Base-by-base conservation (phyloP, 495 filamentous ascomycete genomes). In the Aspergillus olivimuriae region DNA sequence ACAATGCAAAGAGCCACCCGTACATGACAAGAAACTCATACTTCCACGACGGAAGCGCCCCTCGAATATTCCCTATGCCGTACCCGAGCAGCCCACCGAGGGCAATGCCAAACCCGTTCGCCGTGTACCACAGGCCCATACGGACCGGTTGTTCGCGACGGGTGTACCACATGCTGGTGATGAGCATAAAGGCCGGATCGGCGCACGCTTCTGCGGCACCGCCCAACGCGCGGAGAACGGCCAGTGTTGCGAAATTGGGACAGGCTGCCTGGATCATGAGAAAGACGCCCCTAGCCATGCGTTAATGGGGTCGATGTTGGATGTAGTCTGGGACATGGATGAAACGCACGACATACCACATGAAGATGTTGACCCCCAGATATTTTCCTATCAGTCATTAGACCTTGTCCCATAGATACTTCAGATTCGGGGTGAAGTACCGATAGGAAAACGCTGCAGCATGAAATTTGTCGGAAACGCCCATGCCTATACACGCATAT, bases 101-200 rank as follows among this genome's bases (percentile, higher is more conserved):
- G 6, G 77, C 75, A 43, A 80, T 78, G 3, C 77, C 78, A 10
- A 79, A 45, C 0, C 78, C 77, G 41, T 79, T 80, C 11, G 73
- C 74, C 3, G 75, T 75, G 50, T 81, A 82, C 76, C 76, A 82
- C 2, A 76, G 44, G 4, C 75, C 77, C 33, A 81, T 75, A 12
- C 79, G 70, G 4, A 80, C 57, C 1, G 79, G 76, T 40, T 82
- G 79, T 36, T 83, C 72, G 12, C 66, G 61, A 15, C 77, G 57
- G 1, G 75, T 80, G 45, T 78, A 72, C 61, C 66, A 65, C 61
- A 72, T 72, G 24, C 67, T 70, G 3, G 72, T 64, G 24, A 65
- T 63, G 20, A 63, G 35, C 51, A 61, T 63, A 20, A 60, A 62
- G 4, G 57, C 58, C 10, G 68, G 57, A 39, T 72, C 71, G 28